These are phyloP conservation scores for Cytospora mali DNA, from an alignment of 2,329 filamentous ascomycete species.

Conservation along the genomic window DNA sequence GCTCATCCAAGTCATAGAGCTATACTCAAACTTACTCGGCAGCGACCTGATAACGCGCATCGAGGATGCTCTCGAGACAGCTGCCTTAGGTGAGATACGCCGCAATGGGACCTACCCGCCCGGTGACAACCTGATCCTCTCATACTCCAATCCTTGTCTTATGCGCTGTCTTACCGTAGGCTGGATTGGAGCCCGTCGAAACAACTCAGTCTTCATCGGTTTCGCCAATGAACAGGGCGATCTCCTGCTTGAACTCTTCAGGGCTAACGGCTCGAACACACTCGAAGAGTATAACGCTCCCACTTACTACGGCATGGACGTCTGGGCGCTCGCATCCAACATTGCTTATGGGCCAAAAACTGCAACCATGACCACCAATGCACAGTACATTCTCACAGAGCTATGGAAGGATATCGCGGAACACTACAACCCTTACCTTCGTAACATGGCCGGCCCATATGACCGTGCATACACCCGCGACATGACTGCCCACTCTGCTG, in stretches of 20 bases:
- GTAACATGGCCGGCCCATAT: slow-evolving; percentile 41
- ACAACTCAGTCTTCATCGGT: slow-evolving; percentile 41
- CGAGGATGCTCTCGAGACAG: slow-evolving; percentile 41
- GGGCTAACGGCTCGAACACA: slow-evolving; percentile 36
- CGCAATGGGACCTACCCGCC: slow-evolving; percentile 43
- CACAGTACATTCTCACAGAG: slow-evolving; percentile 35
- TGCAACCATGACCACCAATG: slow-evolving; percentile 36
- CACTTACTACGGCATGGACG: slow-evolving; percentile 46
- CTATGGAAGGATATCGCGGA: slow-evolving; percentile 41
- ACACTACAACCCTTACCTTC: slow-evolving; percentile 42
- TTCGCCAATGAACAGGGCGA: slow-evolving; percentile 42
- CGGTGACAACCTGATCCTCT: slow-evolving; percentile 43
- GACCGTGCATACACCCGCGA: slow-evolving; percentile 44
- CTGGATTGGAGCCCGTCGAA: slow-evolving; percentile 44
- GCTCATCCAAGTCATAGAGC: slow-evolving; percentile 41
- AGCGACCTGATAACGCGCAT: slow-evolving; percentile 38
- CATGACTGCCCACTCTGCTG: slow-evolving; percentile 43
- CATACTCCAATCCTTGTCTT: slow-evolving; percentile 45
- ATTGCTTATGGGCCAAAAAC: slow-evolving; percentile 41
- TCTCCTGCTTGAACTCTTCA: slow-evolving; percentile 37
- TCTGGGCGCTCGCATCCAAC: slow-evolving; percentile 43
- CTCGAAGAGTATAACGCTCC: slow-evolving; percentile 45
- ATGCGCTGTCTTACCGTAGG: slow-evolving; percentile 45
- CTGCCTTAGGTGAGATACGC: slow-evolving; percentile 44
- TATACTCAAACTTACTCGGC: slow-evolving; percentile 39